Percentiles rank a stretch among this genome's conserved stretches.
phyloP scores from a whole-genome alignment of 2,329 filamentous ascomycete genomes.

The Blastomyces emzantsi region DNA sequence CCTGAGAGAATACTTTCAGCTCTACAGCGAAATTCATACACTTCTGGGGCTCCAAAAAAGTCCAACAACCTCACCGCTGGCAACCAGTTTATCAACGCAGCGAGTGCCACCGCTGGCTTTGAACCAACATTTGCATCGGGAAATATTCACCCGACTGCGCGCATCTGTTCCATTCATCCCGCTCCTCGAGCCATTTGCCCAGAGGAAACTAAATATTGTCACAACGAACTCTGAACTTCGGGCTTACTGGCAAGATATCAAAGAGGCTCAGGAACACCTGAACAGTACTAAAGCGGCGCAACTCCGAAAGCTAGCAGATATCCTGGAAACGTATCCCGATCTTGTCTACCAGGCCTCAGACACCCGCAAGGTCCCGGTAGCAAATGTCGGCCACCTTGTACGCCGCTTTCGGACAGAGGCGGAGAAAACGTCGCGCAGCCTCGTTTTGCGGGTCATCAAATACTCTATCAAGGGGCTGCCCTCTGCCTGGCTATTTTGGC shows the following conservation, averaged over 20 bases:
- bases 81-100: background rate
- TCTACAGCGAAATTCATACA: background rate
- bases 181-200: background rate
- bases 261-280: background rate
- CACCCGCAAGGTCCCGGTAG: background rate
- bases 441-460: background rate
- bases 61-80: background rate
- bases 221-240: background rate
- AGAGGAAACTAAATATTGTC: background rate
- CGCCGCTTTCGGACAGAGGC: background rate
- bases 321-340: slow-evolving; percentile 20
- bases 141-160: background rate
- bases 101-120: background rate
- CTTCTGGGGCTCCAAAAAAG: background rate
- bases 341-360: background rate
- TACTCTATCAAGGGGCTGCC: background rate
- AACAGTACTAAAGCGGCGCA: slow-evolving; percentile 14
- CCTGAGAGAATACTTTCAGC: background rate
- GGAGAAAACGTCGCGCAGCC: background rate
- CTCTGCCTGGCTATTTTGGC: slow-evolving; percentile 6
- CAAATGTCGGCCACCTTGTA: background rate
- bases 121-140: background rate
- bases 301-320: slow-evolving; percentile 13
- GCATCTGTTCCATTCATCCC: background rate
- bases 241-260: background rate